Evolutionary conservation across 768 basidiomycete species (phyloP).

Genomic region (Tephrocybe sp.): DNA sequence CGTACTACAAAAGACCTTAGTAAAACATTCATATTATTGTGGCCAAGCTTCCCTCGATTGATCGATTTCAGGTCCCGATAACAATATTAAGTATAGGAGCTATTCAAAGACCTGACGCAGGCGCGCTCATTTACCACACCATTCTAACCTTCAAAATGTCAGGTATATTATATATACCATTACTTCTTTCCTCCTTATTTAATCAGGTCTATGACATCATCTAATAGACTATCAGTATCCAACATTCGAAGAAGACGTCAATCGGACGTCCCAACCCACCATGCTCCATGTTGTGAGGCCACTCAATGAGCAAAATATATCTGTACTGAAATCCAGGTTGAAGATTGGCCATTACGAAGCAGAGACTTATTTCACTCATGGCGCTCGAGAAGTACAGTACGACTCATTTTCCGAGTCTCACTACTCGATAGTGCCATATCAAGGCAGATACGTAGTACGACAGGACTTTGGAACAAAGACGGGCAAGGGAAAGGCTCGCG

Average conservation of each 20-base stretch:
- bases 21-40: too few relatives aligned
- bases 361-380: constrained; percentile 9
- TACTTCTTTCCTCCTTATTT: not conserved
- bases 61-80: too few relatives aligned
- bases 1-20: too few relatives aligned
- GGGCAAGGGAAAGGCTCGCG: constrained; percentile 4
- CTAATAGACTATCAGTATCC: not conserved
- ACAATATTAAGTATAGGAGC: too few relatives aligned
- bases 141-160: too few relatives aligned
- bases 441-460: constrained; percentile 8
- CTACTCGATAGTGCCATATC: constrained; percentile 8
- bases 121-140: too few relatives aligned
- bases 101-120: too few relatives aligned
- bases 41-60: too few relatives aligned
- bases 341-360: constrained; percentile 9
- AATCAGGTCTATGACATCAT: not conserved
- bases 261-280: not conserved
- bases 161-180: not conserved
- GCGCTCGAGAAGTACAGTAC: constrained; percentile 6
- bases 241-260: not conserved
- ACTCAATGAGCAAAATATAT: not conserved
- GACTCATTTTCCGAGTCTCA: constrained; percentile 8
- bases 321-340: not conserved
- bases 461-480: constrained; percentile 7
- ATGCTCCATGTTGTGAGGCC: constrained; percentile 9